Conservation (phyloP, 768 basidiomycete genomes). For the Russula sp. region DNA sequence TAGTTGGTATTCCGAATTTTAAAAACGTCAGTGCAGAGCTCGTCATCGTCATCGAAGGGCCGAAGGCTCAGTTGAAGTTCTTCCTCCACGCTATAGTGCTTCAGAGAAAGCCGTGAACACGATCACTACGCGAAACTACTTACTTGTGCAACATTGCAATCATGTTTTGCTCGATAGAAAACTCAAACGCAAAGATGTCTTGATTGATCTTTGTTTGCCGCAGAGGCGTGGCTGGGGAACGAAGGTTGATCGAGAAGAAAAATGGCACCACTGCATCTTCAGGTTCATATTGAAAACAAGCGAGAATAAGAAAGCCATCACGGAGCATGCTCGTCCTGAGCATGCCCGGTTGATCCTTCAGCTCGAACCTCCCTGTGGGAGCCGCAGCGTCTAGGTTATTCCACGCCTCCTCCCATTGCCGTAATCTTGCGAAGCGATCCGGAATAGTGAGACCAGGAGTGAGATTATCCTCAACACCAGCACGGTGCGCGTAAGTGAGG, state of each 20-base stretch:
- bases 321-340: neutral
- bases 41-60: neutral
- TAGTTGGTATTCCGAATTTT: neutral
- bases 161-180: neutral
- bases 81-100: neutral
- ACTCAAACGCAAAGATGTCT: neutral
- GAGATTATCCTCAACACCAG: neutral
- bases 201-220: neutral
- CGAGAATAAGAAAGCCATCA: neutral
- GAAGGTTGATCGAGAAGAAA: neutral
- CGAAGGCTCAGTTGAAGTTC: neutral
- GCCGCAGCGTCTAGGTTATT: neutral
- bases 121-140: neutral
- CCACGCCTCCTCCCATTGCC: slow-evolving; percentile 2
- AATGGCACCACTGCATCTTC: neutral
- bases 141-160: slow-evolving; percentile 4
- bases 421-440: neutral
- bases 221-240: neutral
- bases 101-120: neutral
- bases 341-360: neutral
- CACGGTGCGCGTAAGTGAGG: neutral
- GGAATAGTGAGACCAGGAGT: neutral
- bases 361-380: neutral
- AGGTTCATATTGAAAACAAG: neutral
- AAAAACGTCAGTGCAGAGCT: neutral